phyloP scores from a whole-genome alignment of 2,329 filamentous ascomycete species.

The Ceratocystis albifundus region DNA sequence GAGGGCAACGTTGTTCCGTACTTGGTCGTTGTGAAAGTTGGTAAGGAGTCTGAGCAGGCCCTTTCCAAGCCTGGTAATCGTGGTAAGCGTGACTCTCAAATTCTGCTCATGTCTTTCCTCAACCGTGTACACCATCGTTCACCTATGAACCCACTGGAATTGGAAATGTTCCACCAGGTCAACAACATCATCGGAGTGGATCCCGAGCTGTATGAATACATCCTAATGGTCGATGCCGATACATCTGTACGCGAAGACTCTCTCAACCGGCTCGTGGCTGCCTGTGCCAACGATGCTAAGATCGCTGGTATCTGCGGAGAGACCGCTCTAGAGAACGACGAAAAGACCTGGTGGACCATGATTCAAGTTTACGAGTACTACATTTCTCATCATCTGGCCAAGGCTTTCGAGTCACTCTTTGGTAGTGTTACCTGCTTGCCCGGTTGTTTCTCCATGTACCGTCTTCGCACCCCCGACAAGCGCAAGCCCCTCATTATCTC shows the following conservation, averaged over 20 bases:
- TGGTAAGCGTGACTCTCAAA: slow-evolving; percentile 96
- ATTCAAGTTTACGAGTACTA: slow-evolving; percentile 99
- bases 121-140: slow-evolving; percentile 92
- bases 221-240: slow-evolving; percentile 96
- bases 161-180: slow-evolving; percentile 98
- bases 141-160: slow-evolving; percentile 88
- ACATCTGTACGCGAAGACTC: slow-evolving; percentile 88
- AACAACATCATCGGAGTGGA: slow-evolving; percentile 99
- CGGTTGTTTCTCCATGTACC: slow-evolving; percentile 99
- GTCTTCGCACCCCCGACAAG: slow-evolving; percentile 82
- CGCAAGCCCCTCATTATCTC: slow-evolving; percentile 90
- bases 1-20: slow-evolving; percentile 97
- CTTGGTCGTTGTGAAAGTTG: slow-evolving; percentile 89
- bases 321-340: slow-evolving; percentile 90
- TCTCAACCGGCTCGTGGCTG: slow-evolving; percentile 80
- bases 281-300: slow-evolving; percentile 85
- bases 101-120: slow-evolving; percentile 90
- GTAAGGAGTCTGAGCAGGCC: slow-evolving; percentile 85
- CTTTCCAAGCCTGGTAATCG: slow-evolving; percentile 94
- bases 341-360: slow-evolving; percentile 97
- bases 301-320: slow-evolving; percentile 97
- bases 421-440: slow-evolving; percentile 97
- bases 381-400: slow-evolving; percentile 92
- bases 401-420: slow-evolving; percentile 95
- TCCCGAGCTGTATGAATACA: slow-evolving; percentile 91